Base-by-base conservation (phyloP, 176 grass and related monocot species). In the Calamus simplicifolius region DNA sequence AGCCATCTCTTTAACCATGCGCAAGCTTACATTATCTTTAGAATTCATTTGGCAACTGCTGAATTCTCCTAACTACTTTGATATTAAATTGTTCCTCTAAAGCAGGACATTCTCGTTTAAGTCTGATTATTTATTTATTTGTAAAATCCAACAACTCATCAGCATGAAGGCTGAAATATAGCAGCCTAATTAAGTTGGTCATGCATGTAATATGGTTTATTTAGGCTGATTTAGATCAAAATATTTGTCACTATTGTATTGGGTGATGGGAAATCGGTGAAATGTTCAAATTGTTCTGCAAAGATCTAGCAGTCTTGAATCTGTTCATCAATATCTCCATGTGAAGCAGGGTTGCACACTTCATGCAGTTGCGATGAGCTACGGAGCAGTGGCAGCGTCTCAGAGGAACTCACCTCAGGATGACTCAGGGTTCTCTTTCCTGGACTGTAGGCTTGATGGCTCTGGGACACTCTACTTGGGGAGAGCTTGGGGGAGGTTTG, bases 341-440 rank as follows among this genome's bases (percentile, higher is more conserved):
- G 48, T 49, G 8, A 69, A 59, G 51, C 73, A 95, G 93, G 84
- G 80, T 0, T 98, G 93, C 76, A 81, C 48, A 29, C 74, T 98
- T 19, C 87, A 85, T 54, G 78, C 87, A 1, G 75, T 85, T 26
- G 93, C 93, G 52, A 87, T 49, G 29, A 77, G 69, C 79, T 92
- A 85, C 69, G 93, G 93, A 55, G 93, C 93, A 27, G 76, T 98
- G 43, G 93, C 93, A 57, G 93, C 93, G 50, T 91, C 87, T 65
- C 93, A 98, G 79, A 80, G 93, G 75, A 81, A 81, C 69, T 98
- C 93, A 18, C 58, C 81, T 57, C 14, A 53, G 28, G 87, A 98
- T 29, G 73, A 89, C 28, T 85, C 81, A 0, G 93, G 93, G 21
- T 98, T 92, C 76, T 89, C 87, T 16, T 98, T 98, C 73, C 69